A percentile compares a stretch with the other conserved stretches of the same genome.
Evolutionary conservation across 1,284 basidiomycete genomes (phyloP).

Genomic region (Sutorius eximius): DNA sequence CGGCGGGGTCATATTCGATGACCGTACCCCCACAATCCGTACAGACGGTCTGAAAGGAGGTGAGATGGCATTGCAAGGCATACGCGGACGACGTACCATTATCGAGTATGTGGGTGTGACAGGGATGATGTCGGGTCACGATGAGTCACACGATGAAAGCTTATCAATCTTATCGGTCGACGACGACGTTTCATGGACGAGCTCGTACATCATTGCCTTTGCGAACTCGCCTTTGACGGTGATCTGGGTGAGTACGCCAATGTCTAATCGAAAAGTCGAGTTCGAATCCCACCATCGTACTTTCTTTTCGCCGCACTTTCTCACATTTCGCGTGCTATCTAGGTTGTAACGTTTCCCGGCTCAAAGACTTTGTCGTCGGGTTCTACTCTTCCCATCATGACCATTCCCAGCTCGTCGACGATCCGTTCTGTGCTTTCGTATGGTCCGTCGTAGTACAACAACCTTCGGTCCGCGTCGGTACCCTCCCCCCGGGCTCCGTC

Average conservation of each 20-base stretch:
- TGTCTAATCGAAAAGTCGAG: constrained; percentile 29
- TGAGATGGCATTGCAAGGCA: neutral
- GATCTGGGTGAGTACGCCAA: constrained; percentile 59
- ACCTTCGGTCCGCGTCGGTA: constrained; percentile 69
- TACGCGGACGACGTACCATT: constrained; percentile 19
- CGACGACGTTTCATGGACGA: constrained; percentile 56
- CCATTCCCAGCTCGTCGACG: constrained; percentile 63
- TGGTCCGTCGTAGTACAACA: constrained; percentile 77
- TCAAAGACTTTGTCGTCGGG: constrained; percentile 64
- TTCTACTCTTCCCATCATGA: constrained; percentile 54
- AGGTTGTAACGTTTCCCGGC: constrained; percentile 72
- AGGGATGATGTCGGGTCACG: constrained; percentile 6
- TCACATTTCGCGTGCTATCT: constrained; percentile 15
- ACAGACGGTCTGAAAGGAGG: constrained; percentile 46
- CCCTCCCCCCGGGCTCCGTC: constrained; percentile 52
- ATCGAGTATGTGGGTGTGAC: neutral
- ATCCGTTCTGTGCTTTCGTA: constrained; percentile 74
- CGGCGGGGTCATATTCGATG: constrained; percentile 79
- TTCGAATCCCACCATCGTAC: constrained; percentile 45
- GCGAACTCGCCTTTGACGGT: constrained; percentile 81
- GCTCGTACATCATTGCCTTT: constrained; percentile 70
- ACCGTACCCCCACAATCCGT: constrained; percentile 75
- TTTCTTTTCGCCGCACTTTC: constrained; percentile 23
- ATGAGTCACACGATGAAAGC: constrained; percentile 14
- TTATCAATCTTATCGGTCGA: constrained; percentile 3